Evolutionary conservation across 768 basidiomycete genomes (phyloP), one percentile per base, ranked within the genome.

Genomic region (Phylloporus rhodoxanthus): DNA sequence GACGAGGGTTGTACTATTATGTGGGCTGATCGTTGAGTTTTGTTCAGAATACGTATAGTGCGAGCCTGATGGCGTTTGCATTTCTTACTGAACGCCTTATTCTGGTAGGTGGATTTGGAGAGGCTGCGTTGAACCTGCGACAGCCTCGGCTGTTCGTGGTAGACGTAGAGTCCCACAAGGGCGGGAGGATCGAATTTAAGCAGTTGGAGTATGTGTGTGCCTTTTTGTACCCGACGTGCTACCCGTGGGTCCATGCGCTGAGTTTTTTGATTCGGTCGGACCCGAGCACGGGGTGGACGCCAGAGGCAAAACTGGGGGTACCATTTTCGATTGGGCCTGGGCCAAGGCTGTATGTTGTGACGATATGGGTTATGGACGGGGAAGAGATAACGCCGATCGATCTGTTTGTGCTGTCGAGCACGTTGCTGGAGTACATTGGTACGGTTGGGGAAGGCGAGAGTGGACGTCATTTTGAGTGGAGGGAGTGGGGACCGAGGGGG

Each of bases 261-360:
- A 61, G 58, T 29, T 64, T 80, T 40, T 63, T 71, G 34, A 68
- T 83, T 21, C 79, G 77, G 32, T 75, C 77, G 25, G 80, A 82
- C 59, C 79, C 81, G 21, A 65, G 75, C n/a, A 73, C 77, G 5
- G 56, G 57, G 30, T 80, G 76, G 73, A 54, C 53, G 17, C 74
- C 74, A 34, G 57, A 65, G 47, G 42, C 60, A 19, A 58, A 64
- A 13, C 56, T 62, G 14, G 52, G 56, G 30, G 69, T 71, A n/a
- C 80, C 81, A 1, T 84, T 82, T 63, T 68, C 69, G 37, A 64
- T 68, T 13, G 72, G 75, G 21, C 57, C 61, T 30, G 51, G 67
- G 10, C 66, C 75, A 32, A 71, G 76, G 47, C 50, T 82, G 36
- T 76, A 75, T 53, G 71, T 77, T 17, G 65, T 78, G 48, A 75